Conservation (phyloP, 192 early-diverging fungal species). For the Funneliformis mosseae region DNA sequence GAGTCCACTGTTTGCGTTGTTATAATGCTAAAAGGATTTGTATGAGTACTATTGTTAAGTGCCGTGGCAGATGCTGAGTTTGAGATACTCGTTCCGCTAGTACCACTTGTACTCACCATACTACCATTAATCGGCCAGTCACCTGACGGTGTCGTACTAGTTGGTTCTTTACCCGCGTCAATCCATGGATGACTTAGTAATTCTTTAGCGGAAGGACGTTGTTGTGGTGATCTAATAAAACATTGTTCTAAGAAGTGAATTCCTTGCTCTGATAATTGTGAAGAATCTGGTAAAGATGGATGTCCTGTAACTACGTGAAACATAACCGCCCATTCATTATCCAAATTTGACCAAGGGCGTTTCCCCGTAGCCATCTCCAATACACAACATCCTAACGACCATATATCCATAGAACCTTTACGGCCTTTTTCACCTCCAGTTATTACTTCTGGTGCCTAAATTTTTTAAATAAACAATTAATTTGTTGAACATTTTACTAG, state of each 20-base stretch:
- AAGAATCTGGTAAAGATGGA: constrained; percentile 74
- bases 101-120: background rate
- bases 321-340: constrained; percentile 96
- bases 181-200: constrained; percentile 78
- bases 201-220: constrained; percentile 76
- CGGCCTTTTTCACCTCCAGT: constrained; percentile 72
- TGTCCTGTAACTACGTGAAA: constrained; percentile 81
- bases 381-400: constrained; percentile 89
- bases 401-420: constrained; percentile 88
- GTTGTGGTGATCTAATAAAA: constrained; percentile 69
- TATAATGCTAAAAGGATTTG: background rate
- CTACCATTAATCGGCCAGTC: background rate
- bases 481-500: background rate
- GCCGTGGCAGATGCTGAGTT: background rate
- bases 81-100: background rate
- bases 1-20: background rate
- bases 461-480: background rate
- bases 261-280: constrained; percentile 65
- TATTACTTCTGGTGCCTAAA: constrained; percentile 76
- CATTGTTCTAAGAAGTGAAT: constrained; percentile 79
- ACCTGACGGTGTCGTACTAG: background rate
- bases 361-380: constrained; percentile 91
- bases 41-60: background rate
- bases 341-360: constrained; percentile 84
- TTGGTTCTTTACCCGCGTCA: constrained; percentile 36